These are phyloP conservation scores for Oxalis stricta DNA, from an alignment of 441 rosid genomes.

Conservation along the genomic window DNA sequence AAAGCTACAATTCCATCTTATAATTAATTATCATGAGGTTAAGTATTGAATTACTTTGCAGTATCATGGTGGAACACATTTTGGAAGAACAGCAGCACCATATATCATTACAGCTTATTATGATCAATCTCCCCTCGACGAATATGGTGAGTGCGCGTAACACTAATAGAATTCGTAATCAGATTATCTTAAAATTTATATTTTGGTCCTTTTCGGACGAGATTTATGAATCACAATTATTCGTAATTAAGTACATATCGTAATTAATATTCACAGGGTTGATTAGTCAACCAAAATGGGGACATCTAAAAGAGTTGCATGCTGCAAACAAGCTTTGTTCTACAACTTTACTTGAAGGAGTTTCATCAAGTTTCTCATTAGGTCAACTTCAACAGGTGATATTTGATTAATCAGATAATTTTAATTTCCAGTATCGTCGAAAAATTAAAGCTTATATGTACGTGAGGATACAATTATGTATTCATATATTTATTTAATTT, in stretches of 20 bases:
- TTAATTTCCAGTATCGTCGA: too few species aligned
- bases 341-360: constrained; percentile 40
- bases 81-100: constrained; percentile 68
- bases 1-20: too few species aligned
- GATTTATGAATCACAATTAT: neutral
- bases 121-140: constrained; percentile 89
- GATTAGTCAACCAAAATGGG: constrained; percentile 72
- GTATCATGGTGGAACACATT: constrained; percentile 93
- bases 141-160: constrained; percentile 42
- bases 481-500: too few species aligned
- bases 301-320: constrained; percentile 75
- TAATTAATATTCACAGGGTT: constrained; percentile 27
- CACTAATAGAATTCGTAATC: too few species aligned
- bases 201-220: neutral
- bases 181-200: too few species aligned
- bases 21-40: too few species aligned
- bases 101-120: constrained; percentile 66
- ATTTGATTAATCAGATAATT: neutral
- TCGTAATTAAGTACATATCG: too few species aligned
- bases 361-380: constrained; percentile 34
- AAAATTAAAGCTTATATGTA: too few species aligned
- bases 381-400: constrained; percentile 54
- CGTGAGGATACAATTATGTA: too few species aligned
- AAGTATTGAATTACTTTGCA: too few species aligned
- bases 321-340: constrained; percentile 45